Evolutionary conservation across 345 rosid genomes (phyloP).

Genomic region (Eucalyptus leucophloia): DNA sequence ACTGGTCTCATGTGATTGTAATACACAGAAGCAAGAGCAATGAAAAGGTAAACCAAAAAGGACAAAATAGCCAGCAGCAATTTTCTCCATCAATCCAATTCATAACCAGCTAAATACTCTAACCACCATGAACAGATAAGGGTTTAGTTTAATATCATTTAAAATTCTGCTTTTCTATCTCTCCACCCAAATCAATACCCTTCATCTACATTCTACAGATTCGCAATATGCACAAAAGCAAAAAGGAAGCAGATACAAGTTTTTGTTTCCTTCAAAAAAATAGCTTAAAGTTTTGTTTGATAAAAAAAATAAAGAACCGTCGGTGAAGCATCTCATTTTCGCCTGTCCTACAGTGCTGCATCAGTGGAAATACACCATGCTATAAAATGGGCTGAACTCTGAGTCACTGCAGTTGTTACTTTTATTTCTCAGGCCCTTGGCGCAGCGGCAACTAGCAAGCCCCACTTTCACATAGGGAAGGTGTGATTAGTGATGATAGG

Average conservation of each 20-base stretch:
- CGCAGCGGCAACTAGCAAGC: not conserved
- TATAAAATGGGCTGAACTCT: not conserved
- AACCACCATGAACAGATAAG: not conserved
- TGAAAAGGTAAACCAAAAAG: not conserved
- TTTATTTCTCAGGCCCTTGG: not conserved
- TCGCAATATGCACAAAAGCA: not conserved
- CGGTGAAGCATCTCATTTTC: not conserved
- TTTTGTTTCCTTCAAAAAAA: not conserved
- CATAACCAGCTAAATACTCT: not conserved
- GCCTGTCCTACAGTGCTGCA: not conserved
- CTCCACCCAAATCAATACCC: not conserved
- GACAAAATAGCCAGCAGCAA: not conserved
- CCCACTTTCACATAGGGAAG: not conserved
- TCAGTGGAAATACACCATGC: not conserved
- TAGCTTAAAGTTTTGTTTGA: not conserved
- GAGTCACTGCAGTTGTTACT: not conserved
- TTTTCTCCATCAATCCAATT: not conserved
- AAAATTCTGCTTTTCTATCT: not conserved
- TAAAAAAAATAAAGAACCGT: not conserved
- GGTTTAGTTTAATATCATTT: not conserved
- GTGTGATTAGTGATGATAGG: not conserved
- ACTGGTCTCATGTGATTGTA: not conserved
- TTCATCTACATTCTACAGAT: not conserved
- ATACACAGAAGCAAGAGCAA: not conserved
- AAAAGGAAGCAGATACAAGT: not conserved